phyloP scores from a whole-genome alignment of 1,139 yeast species.

The Geotrichum citri-aurantii region DNA sequence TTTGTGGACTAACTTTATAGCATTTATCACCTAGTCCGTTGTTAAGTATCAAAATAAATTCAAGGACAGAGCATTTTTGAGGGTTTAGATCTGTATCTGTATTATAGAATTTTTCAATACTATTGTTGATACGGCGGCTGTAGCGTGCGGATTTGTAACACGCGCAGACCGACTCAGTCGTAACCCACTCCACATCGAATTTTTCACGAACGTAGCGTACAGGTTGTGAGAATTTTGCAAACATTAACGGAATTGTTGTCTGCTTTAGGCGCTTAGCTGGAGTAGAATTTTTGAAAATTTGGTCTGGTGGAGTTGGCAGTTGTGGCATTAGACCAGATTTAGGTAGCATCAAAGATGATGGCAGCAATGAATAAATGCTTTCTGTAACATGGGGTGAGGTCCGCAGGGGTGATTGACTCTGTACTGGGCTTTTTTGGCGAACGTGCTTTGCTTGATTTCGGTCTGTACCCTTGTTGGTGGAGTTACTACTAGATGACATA shows the following conservation, averaged over 20 bases:
- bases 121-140: too few relatives aligned
- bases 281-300: too few relatives aligned
- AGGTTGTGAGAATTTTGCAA: background rate
- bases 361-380: background rate
- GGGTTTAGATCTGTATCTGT: background rate
- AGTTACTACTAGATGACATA: background rate
- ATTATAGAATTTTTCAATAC: too few relatives aligned
- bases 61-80: background rate
- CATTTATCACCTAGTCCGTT: background rate
- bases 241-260: background rate
- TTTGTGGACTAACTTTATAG: background rate
- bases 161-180: background rate
- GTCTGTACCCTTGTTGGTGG: background rate
- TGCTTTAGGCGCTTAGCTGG: background rate
- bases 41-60: background rate
- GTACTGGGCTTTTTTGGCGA: background rate
- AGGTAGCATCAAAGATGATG: background rate
- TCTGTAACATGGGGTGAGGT: background rate
- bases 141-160: background rate
- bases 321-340: background rate
- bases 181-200: background rate
- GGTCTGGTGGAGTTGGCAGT: background rate
- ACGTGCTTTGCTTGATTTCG: too few relatives aligned
- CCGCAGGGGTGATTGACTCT: background rate
- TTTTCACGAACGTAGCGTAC: background rate